Conservation (phyloP, 441 rosid species). For the Populus hybrid region DNA sequence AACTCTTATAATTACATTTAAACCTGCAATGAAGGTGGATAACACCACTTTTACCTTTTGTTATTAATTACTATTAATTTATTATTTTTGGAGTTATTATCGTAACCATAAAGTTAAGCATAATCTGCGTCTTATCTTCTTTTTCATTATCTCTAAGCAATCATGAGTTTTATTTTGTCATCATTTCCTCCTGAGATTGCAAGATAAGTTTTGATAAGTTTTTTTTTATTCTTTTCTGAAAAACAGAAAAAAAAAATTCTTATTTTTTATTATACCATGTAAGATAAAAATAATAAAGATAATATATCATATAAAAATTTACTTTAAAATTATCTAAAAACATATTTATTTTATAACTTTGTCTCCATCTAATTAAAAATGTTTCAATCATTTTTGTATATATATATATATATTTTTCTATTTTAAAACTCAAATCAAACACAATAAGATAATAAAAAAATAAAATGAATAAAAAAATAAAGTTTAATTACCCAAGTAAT, state of each 20-base stretch:
- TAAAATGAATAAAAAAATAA: background rate
- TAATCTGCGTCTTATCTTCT: background rate
- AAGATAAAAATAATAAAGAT: background rate
- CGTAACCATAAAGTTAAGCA: background rate
- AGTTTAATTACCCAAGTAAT: conserved; percentile 60
- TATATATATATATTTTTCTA: no score
- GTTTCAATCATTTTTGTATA: no score
- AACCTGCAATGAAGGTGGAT: background rate
- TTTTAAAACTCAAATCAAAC: background rate
- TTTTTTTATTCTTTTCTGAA: background rate
- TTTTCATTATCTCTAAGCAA: background rate
- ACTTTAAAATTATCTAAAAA: no score
- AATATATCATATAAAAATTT: background rate
- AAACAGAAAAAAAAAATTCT: no score
- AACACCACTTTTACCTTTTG: background rate
- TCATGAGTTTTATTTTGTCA: background rate
- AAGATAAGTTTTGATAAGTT: background rate
- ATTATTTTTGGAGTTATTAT: background rate
- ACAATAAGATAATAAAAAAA: background rate
- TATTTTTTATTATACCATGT: no score
- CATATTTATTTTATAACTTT: no score
- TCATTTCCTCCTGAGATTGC: background rate
- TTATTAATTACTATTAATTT: background rate
- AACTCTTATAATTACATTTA: background rate
- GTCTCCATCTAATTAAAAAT: no score